These are phyloP conservation scores for Aspergillus arachidicola DNA, from an alignment of 2,329 filamentous ascomycete genomes.

Conservation along the genomic window DNA sequence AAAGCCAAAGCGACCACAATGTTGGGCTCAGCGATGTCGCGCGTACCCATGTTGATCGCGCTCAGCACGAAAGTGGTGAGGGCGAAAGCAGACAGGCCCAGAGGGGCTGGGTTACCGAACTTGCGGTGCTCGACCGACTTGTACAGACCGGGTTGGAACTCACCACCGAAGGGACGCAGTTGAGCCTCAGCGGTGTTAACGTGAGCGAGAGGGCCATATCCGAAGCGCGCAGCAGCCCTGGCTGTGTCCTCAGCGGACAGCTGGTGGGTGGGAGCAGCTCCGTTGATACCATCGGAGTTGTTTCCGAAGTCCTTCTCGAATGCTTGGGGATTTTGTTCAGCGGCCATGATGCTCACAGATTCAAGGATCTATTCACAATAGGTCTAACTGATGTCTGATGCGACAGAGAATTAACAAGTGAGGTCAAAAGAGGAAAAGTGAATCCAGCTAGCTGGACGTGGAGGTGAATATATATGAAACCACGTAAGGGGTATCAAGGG, in stretches of 20 bases:
- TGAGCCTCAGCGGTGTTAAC: constrained; percentile 49
- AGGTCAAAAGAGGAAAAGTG: constrained; percentile 10
- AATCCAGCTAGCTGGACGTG: constrained; percentile 32
- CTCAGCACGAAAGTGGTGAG: constrained; percentile 81
- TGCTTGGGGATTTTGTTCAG: constrained; percentile 28
- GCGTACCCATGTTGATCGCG: constrained; percentile 69
- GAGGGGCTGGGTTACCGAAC: constrained; percentile 77
- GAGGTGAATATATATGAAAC: constrained; percentile 23
- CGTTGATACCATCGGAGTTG: constrained; percentile 18
- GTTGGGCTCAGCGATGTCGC: constrained; percentile 62
- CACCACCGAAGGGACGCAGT: constrained; percentile 68
- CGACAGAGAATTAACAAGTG: constrained; percentile 9
- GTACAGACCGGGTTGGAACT: constrained; percentile 72
- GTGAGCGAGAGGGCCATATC: constrained; percentile 55
- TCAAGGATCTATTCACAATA: constrained; percentile 9
- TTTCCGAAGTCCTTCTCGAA: constrained; percentile 36
- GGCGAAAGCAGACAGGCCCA: constrained; percentile 77
- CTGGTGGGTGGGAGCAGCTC: constrained; percentile 25
- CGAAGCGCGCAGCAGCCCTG: constrained; percentile 49
- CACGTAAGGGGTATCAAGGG: constrained; percentile 21
- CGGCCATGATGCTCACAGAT: constrained; percentile 24
- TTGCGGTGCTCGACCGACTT: constrained; percentile 66
- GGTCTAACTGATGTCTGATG: neutral
- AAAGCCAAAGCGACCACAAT: constrained; percentile 71
- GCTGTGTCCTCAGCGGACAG: constrained; percentile 50